Percentiles rank a stretch among this genome's conserved stretches.
Evolutionary conservation across 495 filamentous ascomycete genomes (phyloP).

Genomic region (Aspergillus asperescens): DNA sequence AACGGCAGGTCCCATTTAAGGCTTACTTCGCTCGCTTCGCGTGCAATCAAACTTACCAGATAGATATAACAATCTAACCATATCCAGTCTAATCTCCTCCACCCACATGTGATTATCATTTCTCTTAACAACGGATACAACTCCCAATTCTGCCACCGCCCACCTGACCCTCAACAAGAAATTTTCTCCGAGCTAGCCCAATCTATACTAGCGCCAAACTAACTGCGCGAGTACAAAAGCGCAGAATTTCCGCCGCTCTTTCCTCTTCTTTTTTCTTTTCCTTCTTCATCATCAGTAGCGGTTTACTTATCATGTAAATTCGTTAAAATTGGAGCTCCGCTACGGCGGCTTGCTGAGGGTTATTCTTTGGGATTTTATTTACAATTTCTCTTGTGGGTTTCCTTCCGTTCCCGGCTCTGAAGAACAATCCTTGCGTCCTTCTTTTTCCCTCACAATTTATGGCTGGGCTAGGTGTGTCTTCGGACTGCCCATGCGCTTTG

Average conservation of each 20-base stretch:
- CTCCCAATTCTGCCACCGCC: background rate
- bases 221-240: slow-evolving; percentile 25
- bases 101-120: slow-evolving; percentile 15
- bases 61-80: slow-evolving; percentile 7
- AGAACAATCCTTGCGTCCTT: slow-evolving; percentile 35
- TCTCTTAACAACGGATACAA: too few relatives aligned
- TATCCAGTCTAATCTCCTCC: slow-evolving; percentile 7
- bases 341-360: slow-evolving; percentile 46
- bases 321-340: slow-evolving; percentile 36
- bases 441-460: slow-evolving; percentile 45
- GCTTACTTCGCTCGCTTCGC: too few relatives aligned
- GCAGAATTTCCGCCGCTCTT: background rate
- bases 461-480: slow-evolving; percentile 45
- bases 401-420: slow-evolving; percentile 47
- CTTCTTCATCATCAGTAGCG: slow-evolving; percentile 49
- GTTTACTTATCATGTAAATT: slow-evolving; percentile 47
- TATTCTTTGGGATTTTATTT: slow-evolving; percentile 33
- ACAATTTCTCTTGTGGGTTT: slow-evolving; percentile 37
- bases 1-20: too few relatives aligned
- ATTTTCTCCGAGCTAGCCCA: too few relatives aligned
- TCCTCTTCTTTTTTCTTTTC: slow-evolving; percentile 31
- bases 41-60: too few relatives aligned
- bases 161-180: too few relatives aligned
- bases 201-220: slow-evolving; percentile 25
- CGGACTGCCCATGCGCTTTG: slow-evolving; percentile 41